Base-by-base conservation (phyloP, 768 basidiomycete genomes). In the Termitomyces sp. region DNA sequence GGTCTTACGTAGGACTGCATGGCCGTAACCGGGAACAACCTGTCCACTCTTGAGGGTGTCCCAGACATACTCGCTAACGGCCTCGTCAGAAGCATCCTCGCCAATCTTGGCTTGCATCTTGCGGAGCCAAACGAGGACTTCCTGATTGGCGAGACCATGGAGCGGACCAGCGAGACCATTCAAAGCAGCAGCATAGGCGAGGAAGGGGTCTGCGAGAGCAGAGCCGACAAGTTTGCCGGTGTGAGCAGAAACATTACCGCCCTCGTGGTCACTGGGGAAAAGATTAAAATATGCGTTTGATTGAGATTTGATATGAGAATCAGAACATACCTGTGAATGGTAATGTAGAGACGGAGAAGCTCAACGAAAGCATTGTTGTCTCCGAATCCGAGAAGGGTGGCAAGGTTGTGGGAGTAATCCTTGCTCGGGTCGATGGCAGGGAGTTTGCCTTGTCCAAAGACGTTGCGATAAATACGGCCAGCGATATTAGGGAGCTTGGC, bases 401-500 rank as follows among this genome's bases (percentile, higher is more conserved):
- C 82, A 62, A 98, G 82, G 73, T 98, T 98, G 71, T 84, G 81
- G 8, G 92, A 93, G 69, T 95, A 93, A 67, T 95, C 96, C 75
- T 93, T 95, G 61, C 73, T 71, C 22, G 78, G 68, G 74, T 98
- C 92, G 64, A 98, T 89, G 59, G 91, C 79, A 37, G 91, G 89
- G 48, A 93, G 83, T 70, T 96, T 97, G 67, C 93, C 94, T 60
- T 85, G 79, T 39, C 91, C 89, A 65, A 90, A 98, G 60, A 94
- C 85, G 65, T 93, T 93, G 66, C 86, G 86, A 74, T 89, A 93
- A 64, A 93, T 93, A 57, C 91, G 90, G 58, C 95, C 95, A 52
- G 96, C 95, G 64, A 98, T 95, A 74, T 90, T 94, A 54, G 95
- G 96, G 44, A 98, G 85, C 75, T 98, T 98, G 69, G 96, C 96